Evolutionary conservation across 2,329 filamentous ascomycete genomes (phyloP).

Genomic region (Exophiala sideris): DNA sequence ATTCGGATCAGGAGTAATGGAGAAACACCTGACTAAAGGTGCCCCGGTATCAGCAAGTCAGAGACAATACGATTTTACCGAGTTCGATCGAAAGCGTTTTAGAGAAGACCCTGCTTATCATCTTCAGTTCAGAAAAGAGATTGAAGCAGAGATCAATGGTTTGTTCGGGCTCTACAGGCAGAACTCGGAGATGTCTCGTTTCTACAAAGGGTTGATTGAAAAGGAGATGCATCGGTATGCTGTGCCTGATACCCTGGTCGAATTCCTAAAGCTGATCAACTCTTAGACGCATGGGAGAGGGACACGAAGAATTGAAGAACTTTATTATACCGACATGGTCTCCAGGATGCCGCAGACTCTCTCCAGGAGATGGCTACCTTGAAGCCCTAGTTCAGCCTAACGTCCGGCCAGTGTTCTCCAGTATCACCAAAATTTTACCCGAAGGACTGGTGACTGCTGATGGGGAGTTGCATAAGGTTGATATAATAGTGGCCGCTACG

Average conservation of each 20-base stretch:
- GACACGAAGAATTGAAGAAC: too few species aligned
- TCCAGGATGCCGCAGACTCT: conserved; percentile 8
- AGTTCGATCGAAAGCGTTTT: conserved; percentile 24
- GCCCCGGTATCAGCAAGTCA: neutral
- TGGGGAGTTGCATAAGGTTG: conserved; percentile 22
- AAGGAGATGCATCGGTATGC: neutral
- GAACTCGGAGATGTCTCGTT: neutral
- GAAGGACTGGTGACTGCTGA: too few species aligned
- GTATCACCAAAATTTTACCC: too few species aligned
- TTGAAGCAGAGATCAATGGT: conserved; percentile 30
- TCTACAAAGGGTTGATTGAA: neutral
- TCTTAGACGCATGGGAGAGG: too few species aligned
- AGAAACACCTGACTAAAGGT: too few species aligned
- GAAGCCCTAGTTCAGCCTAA: too few species aligned
- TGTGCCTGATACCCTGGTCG: conserved; percentile 2
- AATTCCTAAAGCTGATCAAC: too few species aligned
- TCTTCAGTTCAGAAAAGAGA: conserved; percentile 31
- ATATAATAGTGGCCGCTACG: conserved; percentile 29
- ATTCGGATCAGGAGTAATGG: neutral
- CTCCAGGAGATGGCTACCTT: too few species aligned
- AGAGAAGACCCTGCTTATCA: conserved; percentile 26
- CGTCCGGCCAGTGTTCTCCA: too few species aligned
- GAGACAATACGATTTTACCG: conserved; percentile 26
- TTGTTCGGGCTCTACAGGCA: conserved; percentile 20
- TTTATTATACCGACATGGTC: conserved; percentile 19